Percentiles rank a stretch among this genome's conserved stretches.
phyloP scores from a whole-genome alignment of 2,329 filamentous ascomycete genomes.

The Blastomyces parvus region DNA sequence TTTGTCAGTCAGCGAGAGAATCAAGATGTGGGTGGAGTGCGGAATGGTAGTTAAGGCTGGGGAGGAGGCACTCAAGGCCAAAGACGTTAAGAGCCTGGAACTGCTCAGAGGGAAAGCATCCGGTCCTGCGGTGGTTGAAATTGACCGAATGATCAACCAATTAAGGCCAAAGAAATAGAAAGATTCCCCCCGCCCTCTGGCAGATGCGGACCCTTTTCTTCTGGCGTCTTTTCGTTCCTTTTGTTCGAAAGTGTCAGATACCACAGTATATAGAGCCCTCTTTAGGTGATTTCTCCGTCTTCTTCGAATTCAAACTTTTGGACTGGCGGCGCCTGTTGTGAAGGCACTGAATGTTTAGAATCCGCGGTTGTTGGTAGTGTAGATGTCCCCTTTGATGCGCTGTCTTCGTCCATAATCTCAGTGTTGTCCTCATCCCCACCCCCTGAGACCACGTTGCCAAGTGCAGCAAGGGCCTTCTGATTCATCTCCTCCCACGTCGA shows the following conservation, averaged over 20 bases:
- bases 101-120: slow-evolving; percentile 65
- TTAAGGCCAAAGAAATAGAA: slow-evolving; percentile 37
- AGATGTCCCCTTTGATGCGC: slow-evolving; percentile 7
- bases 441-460: slow-evolving; percentile 4
- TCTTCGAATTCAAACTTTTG: slow-evolving; percentile 27
- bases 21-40: slow-evolving; percentile 95
- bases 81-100: slow-evolving; percentile 66
- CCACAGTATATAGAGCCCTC: not conserved
- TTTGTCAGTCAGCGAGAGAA: slow-evolving; percentile 57
- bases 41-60: slow-evolving; percentile 80
- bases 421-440: slow-evolving; percentile 9
- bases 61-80: slow-evolving; percentile 78
- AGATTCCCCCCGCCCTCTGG: not conserved
- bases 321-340: slow-evolving; percentile 14
- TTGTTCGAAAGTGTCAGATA: slow-evolving; percentile 2
- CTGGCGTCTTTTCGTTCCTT: not conserved
- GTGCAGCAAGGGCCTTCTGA: slow-evolving; percentile 7
- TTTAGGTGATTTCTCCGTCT: slow-evolving; percentile 37
- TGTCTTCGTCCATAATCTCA: slow-evolving; percentile 13
- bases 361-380: not conserved
- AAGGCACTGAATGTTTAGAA: not conserved
- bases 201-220: slow-evolving; percentile 8
- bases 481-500: slow-evolving; percentile 18
- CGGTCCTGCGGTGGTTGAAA: slow-evolving; percentile 60
- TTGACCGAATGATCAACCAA: slow-evolving; percentile 65